Base-by-base conservation (phyloP, 139 green algal species). In the Trebouxia sp. region DNA sequence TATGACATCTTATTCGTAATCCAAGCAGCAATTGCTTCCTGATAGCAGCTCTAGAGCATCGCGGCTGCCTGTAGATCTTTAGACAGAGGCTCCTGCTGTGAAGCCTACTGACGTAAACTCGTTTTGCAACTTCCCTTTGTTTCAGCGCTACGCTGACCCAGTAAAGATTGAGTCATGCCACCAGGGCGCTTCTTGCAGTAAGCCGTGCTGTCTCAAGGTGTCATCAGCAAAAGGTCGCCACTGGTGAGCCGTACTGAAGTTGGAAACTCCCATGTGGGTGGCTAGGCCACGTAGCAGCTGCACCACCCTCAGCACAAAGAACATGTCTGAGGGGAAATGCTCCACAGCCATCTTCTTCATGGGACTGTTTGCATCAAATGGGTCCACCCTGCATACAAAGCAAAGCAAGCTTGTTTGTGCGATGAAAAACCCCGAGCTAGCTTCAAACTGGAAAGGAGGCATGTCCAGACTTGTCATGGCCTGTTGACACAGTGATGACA, bases 271-370 rank as follows among this genome's bases (percentile, higher is more conserved):
- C 94, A 98, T 97, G 56, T 91, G 91, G n/a, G 84, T 87, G 24
- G 90, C 83, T 55, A 98, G 86, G 5, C 94, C 94, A 5, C 94
- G 79, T 81, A 98, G 89, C 85, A 97, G 86, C 85, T 95, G 91
- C 37, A 95, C 87, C 79, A 97, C 92, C 11, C 96, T 86, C 85
- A 99, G 82, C 65, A 99, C 93, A 82, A 99, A 98, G 86, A 98
- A 98, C 78, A 98, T 86, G 86, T 99, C 96, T 30, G 89, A 82
- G 0, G 96, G 96, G 85, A 99, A 99, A n/a, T 84, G 87, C 56
- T 88, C 82, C 80, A 99, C 91, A 77, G 85, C 86, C 67, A 89
- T 86, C 74, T 91, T 79, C 87, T 98, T 97, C 75, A 99, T 92
- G 48, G 92, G 91, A 30, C 88, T 94, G 67, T 94, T 83, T 3